Conservation (phyloP, 2,329 filamentous ascomycete genomes). For the Aspergillus tamarii region DNA sequence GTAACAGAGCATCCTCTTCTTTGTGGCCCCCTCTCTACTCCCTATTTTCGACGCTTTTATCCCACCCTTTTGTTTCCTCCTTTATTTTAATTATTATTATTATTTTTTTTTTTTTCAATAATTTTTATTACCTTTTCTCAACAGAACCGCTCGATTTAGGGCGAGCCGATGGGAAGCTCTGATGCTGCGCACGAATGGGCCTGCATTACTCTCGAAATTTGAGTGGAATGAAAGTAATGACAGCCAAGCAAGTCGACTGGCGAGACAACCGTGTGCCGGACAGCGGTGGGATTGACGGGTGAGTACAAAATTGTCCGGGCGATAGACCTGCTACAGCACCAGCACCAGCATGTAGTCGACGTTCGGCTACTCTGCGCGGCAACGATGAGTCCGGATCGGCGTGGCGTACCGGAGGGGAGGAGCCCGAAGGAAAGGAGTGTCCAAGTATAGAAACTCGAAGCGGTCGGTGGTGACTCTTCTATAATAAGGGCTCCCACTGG, state of each 20-base stretch:
- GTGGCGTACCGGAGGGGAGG: slow-evolving; percentile 10
- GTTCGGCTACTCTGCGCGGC: slow-evolving; percentile 13
- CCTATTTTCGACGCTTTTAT: background rate
- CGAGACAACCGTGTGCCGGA: slow-evolving; percentile 31
- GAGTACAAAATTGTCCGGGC: slow-evolving; percentile 13
- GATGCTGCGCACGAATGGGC: slow-evolving; percentile 28
- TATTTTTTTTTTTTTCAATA: background rate
- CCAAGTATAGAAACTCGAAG: slow-evolving; percentile 18
- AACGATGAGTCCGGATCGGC: slow-evolving; percentile 14
- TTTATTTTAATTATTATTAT: background rate
- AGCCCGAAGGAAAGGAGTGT: slow-evolving; percentile 15
- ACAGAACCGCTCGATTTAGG: slow-evolving; percentile 22
- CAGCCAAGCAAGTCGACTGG: slow-evolving; percentile 20
- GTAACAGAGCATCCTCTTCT: slow-evolving; percentile 35
- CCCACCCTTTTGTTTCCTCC: background rate
- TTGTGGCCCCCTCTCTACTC: slow-evolving; percentile 12
- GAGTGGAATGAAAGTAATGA: slow-evolving; percentile 21
- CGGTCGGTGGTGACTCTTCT: slow-evolving; percentile 14
- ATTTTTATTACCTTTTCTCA: slow-evolving; percentile 4
- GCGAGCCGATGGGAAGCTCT: slow-evolving; percentile 30
- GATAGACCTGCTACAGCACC: slow-evolving; percentile 40
- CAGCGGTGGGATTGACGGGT: slow-evolving; percentile 23
- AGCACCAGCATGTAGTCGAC: slow-evolving; percentile 31
- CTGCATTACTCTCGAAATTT: slow-evolving; percentile 36
- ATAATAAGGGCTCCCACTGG: slow-evolving; percentile 9